Base-by-base conservation (phyloP, 2,329 filamentous ascomycete species). In the Cladosporium sp. region DNA sequence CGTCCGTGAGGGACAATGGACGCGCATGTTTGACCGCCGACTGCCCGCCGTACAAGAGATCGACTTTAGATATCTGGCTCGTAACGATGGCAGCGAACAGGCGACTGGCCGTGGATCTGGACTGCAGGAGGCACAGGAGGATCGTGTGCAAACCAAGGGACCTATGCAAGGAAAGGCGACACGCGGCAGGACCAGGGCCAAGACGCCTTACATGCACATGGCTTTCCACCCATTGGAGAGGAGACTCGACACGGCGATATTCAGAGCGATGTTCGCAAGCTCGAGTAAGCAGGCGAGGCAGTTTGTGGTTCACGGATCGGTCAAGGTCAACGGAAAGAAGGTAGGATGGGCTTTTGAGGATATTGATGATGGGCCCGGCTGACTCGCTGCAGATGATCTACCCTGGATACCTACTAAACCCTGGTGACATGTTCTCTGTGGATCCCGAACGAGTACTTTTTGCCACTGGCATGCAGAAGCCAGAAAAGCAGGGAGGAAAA, bases 361-460 rank as follows among this genome's bases (percentile, higher is more conserved):
- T 26, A 43, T 26, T 46, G 25, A 36, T n/a, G 14, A 7, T 11
- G 48, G 13, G 36, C 25, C 8, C 28, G 3, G 51, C 65, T 61
- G 21, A 68, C 64, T 57, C 11, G n/a, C 3, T 64, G n/a, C 71
- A 97, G 94, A 97, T 98, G 91, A 84, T 86, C 69, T 91, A 95
- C 75, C 93, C 95, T 10, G 91, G 92, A 64, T 99, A 99, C 78
- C 88, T 93, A 70, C 86, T 99, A 46, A 99, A 99, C 78, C 96
- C 95, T 2, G 95, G 95, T 71, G 95, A 99, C 77, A 92, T 99
- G 88, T 99, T 99, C 84, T 92, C 96, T 77, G 94, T 99, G 72
- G 91, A 97, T 23, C 85, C 91, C 39, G 92, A 97, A 46, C 88
- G 89, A 72, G 95, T 99, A 65, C 85, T 99, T 79, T 93, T 86